Conservation (phyloP, 2,329 filamentous ascomycete genomes). For the Clarireedia hainanense region DNA sequence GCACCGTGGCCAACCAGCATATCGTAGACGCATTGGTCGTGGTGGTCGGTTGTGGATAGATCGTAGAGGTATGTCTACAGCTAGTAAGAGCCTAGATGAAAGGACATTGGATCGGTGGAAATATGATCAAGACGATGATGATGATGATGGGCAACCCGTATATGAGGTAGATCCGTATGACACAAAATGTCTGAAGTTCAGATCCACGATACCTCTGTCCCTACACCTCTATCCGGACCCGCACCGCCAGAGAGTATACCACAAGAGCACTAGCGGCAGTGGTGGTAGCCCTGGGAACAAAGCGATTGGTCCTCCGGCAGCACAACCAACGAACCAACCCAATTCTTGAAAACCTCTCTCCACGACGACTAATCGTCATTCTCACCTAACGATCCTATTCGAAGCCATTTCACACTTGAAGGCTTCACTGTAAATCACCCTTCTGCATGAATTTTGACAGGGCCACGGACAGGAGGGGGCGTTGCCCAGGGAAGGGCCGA, state of each 20-base stretch:
- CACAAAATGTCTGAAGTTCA: slow-evolving; percentile 50
- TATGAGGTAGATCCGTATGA: slow-evolving; percentile 71
- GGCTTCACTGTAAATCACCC: slow-evolving; percentile 20
- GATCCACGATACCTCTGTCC: slow-evolving; percentile 36
- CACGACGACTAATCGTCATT: slow-evolving; percentile 12
- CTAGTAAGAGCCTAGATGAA: slow-evolving; percentile 38
- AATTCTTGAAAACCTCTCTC: slow-evolving; percentile 16
- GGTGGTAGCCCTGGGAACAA: slow-evolving; percentile 19
- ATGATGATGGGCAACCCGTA: slow-evolving; percentile 66
- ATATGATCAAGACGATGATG: slow-evolving; percentile 80
- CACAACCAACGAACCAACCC: slow-evolving; percentile 13
- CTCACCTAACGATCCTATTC: background rate
- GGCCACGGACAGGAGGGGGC: slow-evolving; percentile 19
- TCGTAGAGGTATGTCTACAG: slow-evolving; percentile 58
- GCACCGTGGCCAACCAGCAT: slow-evolving; percentile 46
- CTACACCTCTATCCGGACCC: slow-evolving; percentile 21
- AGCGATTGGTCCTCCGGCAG: slow-evolving; percentile 13
- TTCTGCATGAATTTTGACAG: slow-evolving; percentile 20
- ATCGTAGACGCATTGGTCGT: slow-evolving; percentile 76
- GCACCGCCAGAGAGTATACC: slow-evolving; percentile 17
- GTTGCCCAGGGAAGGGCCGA: slow-evolving; percentile 26
- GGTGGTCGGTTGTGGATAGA: slow-evolving; percentile 84
- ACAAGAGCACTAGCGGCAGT: slow-evolving; percentile 9
- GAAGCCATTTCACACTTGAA: slow-evolving; percentile 3
- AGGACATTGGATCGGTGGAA: slow-evolving; percentile 65